phyloP scores from a whole-genome alignment of 2,329 filamentous ascomycete species.

The Xylariomycetidae sp. region DNA sequence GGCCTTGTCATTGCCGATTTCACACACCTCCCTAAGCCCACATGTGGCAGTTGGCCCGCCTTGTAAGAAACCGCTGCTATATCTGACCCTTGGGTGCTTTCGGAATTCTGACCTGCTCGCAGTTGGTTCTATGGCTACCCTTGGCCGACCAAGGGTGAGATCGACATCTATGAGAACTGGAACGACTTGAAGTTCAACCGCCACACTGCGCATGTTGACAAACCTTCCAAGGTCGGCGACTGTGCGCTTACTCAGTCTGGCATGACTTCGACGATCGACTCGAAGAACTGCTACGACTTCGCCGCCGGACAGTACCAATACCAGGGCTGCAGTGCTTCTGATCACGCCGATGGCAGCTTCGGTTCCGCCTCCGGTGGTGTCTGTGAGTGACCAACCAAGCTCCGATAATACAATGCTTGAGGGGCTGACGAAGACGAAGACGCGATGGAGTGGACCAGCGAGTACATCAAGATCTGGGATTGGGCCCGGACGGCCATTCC shows the following conservation, averaged over 20 bases:
- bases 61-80: conserved; percentile 45
- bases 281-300: conserved; percentile 35
- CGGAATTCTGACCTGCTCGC: neutral
- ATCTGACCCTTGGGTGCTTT: too few relatives aligned
- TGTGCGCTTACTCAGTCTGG: conserved; percentile 28
- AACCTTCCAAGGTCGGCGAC: conserved; percentile 22
- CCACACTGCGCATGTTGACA: conserved; percentile 52
- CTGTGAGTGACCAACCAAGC: too few relatives aligned
- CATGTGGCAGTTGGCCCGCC: conserved; percentile 69
- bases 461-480: conserved; percentile 59
- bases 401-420: too few relatives aligned
- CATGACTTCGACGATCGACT: conserved; percentile 27
- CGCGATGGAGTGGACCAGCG: conserved; percentile 55
- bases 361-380: conserved; percentile 33
- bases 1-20: conserved; percentile 67
- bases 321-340: conserved; percentile 35
- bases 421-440: too few relatives aligned
- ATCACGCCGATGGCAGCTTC: conserved; percentile 33
- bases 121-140: conserved; percentile 44
- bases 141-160: conserved; percentile 59
- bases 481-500: conserved; percentile 49
- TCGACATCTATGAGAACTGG: conserved; percentile 64
- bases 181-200: conserved; percentile 48
- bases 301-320: conserved; percentile 27
- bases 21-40: conserved; percentile 57